Evolutionary conservation across 2,329 filamentous ascomycete genomes (phyloP).

Genomic region (Apiospora kogelbergensis): DNA sequence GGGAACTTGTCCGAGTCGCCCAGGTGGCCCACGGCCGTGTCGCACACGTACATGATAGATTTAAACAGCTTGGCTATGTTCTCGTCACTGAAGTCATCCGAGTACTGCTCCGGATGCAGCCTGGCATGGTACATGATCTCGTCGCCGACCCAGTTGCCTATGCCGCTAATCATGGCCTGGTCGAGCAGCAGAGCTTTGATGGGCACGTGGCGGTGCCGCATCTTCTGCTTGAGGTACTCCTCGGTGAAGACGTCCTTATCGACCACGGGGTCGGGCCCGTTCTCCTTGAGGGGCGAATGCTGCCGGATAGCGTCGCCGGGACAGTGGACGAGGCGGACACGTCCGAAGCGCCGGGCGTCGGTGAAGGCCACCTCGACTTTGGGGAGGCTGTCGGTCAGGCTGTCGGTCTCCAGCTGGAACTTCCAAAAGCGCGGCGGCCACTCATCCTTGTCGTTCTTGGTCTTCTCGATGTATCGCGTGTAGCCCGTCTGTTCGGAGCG

Average conservation of each 20-base stretch:
- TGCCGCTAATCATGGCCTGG: slow-evolving; percentile 84
- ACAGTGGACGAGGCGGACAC: slow-evolving; percentile 81
- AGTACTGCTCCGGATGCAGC: slow-evolving; percentile 91
- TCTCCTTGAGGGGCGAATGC: slow-evolving; percentile 78
- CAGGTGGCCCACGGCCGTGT: slow-evolving; percentile 73
- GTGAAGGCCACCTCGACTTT: slow-evolving; percentile 73
- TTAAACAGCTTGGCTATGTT: slow-evolving; percentile 73
- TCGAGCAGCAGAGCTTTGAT: slow-evolving; percentile 88
- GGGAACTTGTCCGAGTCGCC: slow-evolving; percentile 86
- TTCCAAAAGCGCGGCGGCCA: slow-evolving; percentile 95
- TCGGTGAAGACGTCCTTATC: slow-evolving; percentile 77
- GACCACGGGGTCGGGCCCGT: slow-evolving; percentile 88
- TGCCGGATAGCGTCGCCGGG: slow-evolving; percentile 73
- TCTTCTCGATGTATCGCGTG: slow-evolving; percentile 77
- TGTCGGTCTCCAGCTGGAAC: slow-evolving; percentile 70
- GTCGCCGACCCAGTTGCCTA: slow-evolving; percentile 97
- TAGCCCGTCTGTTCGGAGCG: slow-evolving; percentile 75
- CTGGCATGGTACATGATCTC: slow-evolving; percentile 88
- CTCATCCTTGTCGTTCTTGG: slow-evolving; percentile 56
- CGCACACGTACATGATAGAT: slow-evolving; percentile 75
- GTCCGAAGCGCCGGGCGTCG: slow-evolving; percentile 75
- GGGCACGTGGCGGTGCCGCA: slow-evolving; percentile 76
- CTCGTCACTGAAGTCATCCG: slow-evolving; percentile 71
- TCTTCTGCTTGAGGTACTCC: slow-evolving; percentile 69
- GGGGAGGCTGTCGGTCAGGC: slow-evolving; percentile 53